Percentiles rank a stretch among this genome's conserved stretches.
Evolutionary conservation across 192 early-diverging fungal genomes (phyloP).

Genomic region (Linnemannia exigua): DNA sequence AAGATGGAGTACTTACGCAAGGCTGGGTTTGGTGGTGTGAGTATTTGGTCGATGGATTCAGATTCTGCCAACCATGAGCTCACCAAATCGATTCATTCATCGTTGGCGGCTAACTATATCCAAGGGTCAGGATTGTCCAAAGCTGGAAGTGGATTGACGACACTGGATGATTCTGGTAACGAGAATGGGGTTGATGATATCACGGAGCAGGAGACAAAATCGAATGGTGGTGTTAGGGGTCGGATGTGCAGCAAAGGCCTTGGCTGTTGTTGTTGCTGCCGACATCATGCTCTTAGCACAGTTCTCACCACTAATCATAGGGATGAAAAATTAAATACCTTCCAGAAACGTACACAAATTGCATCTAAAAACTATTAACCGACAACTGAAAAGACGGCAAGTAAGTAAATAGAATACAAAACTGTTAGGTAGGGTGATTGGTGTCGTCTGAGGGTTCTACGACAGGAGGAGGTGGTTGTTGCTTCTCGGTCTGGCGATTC

Average conservation of each 20-base stretch:
- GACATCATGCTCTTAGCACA: conserved; percentile 36
- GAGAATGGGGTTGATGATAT: background rate
- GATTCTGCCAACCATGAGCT: conserved; percentile 39
- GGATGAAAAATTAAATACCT: background rate
- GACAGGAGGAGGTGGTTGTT: too few species aligned
- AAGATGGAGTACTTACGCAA: conserved; percentile 37
- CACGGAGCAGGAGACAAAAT: background rate
- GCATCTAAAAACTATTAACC: background rate
- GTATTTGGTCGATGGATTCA: conserved; percentile 58
- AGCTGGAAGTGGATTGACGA: background rate
- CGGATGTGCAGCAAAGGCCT: conserved; percentile 15
- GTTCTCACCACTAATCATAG: background rate
- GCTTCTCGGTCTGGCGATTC: too few species aligned
- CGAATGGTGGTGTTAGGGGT: background rate
- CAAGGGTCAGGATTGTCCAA: conserved; percentile 7
- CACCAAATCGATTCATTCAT: conserved; percentile 34
- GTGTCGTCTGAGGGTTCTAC: too few species aligned
- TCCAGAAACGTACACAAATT: background rate
- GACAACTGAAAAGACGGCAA: background rate
- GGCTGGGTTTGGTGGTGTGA: conserved; percentile 49
- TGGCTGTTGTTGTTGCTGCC: conserved; percentile 24
- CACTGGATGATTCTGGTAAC: background rate
- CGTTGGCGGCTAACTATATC: conserved; percentile 10
- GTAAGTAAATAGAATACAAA: background rate
- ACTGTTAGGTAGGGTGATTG: background rate